Evolutionary conservation across 257 asterid genomes (phyloP), one percentile per base, ranked within the genome.

Genomic region (Apocynum venetum): DNA sequence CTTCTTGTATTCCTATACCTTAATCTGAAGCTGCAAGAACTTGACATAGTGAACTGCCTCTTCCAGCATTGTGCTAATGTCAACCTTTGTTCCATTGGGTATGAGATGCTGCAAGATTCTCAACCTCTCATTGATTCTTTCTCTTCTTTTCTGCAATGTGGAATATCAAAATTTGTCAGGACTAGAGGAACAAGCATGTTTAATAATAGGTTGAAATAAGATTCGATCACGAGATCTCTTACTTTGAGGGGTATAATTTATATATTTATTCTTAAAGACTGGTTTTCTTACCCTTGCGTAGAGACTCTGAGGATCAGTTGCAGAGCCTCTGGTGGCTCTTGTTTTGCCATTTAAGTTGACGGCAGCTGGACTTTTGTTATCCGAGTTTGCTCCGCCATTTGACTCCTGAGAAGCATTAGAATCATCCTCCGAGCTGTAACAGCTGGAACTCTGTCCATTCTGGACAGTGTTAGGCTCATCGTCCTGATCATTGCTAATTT

Each of bases 31-130:
- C 89, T 94, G 98, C 81, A 94, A 79, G 73, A 90, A 92, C 79
- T 92, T 94, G 4, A 94, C 98, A 67, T 94, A 94, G 38, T 89
- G 87, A 61, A 90, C 98, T 1, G 98, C 98, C 88, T 92, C 97
- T 88, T 94, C 97, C 3, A 94, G 94, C 98, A 94, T 94, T 75
- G 98, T 92, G 88, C 98, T 94, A 74, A 94, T 94, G 84, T 92
- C 97, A 83, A 90, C 96, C 92, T 94, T 94, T 61, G 98, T 87
- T 80, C 98, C 98, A 68, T 92, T 94, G 0, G 98, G 98, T 11
- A 94, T 89, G 78, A 94, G 97, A 81, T 85, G 91, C 81, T 94
- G 98, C 92, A 94, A 84, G 83, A 91, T 88, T 82, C 82, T 92
- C 87, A 94, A 67, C 81, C 98, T 89, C 84, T 92, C 98, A 17